Percentiles rank a stretch among this genome's conserved stretches.
These are phyloP conservation scores for Solanum boliviense DNA, from an alignment of 257 asterid genomes.

Conservation along the genomic window DNA sequence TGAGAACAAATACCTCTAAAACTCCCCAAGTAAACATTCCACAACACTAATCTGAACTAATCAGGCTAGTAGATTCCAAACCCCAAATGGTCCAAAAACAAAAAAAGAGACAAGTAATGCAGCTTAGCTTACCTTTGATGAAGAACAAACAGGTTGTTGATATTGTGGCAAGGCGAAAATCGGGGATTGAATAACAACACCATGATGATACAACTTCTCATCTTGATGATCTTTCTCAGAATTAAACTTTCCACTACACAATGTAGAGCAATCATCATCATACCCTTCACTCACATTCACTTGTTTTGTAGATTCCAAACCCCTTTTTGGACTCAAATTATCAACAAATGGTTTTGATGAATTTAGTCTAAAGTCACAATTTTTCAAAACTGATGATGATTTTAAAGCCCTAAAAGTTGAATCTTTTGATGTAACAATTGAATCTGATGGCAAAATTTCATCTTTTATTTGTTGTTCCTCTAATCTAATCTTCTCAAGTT, in stretches of 20 bases:
- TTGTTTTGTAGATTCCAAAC: constrained; percentile 20
- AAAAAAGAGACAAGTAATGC: background rate
- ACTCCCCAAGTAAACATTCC: background rate
- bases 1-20: background rate
- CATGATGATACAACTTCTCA: constrained; percentile 23
- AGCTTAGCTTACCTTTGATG: constrained; percentile 42
- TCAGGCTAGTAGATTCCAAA: background rate
- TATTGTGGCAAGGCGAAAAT: constrained; percentile 28
- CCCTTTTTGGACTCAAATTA: constrained; percentile 13
- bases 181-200: constrained; percentile 15
- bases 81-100: background rate
- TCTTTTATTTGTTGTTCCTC: constrained; percentile 66
- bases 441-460: constrained; percentile 19
- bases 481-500: constrained; percentile 68
- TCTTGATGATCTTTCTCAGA: constrained; percentile 14
- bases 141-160: constrained; percentile 26
- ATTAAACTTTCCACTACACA: constrained; percentile 33
- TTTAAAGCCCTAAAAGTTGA: constrained; percentile 24
- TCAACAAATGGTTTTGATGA: constrained; percentile 27
- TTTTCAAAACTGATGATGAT: constrained; percentile 14
- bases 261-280: constrained; percentile 29
- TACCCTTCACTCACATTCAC: constrained; percentile 14
- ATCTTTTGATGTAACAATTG: constrained; percentile 11
- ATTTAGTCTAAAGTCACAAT: constrained; percentile 27
- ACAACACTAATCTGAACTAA: background rate